Percentiles rank a stretch among this genome's conserved stretches.
phyloP scores from a whole-genome alignment of 768 basidiomycete genomes.

The Tricholoma terreum region DNA sequence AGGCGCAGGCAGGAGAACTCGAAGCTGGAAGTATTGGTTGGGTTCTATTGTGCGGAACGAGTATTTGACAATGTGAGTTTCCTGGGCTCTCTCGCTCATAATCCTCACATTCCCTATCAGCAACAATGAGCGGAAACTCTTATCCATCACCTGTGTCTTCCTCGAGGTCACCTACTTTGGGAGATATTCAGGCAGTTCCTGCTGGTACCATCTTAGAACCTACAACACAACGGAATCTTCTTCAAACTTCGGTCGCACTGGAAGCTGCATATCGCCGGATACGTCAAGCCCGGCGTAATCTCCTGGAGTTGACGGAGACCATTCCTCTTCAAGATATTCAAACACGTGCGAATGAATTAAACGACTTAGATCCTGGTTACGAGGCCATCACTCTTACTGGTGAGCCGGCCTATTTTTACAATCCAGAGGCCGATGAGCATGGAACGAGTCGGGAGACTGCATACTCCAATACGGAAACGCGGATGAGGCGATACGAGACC shows the following conservation, averaged over 20 bases:
- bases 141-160: conserved; percentile 30
- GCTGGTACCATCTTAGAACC: conserved; percentile 1
- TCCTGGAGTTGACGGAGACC: conserved; percentile 43
- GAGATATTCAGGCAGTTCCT: conserved; percentile 3
- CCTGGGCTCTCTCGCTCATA: not conserved
- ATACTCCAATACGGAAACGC: not conserved
- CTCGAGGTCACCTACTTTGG: conserved; percentile 15
- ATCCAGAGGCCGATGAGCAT: conserved; percentile 3
- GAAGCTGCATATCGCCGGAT: conserved; percentile 55
- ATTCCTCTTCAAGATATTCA: conserved; percentile 18
- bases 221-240: conserved; percentile 35
- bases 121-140: conserved; percentile 23
- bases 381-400: conserved; percentile 35
- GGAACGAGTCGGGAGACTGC: not conserved
- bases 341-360: conserved; percentile 6
- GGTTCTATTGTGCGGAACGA: not conserved
- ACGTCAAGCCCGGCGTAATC: conserved; percentile 49
- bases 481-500: conserved; percentile 1
- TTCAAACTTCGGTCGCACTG: conserved; percentile 50
- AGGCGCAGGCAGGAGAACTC: not conserved
- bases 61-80: not conserved
- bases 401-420: conserved; percentile 5
- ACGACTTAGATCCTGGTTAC: conserved; percentile 39
- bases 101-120: not conserved
- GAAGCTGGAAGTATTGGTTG: not conserved